Percentiles rank a stretch among this genome's conserved stretches.
Conservation (phyloP, 2,329 filamentous ascomycete genomes). For the Epichloe scottii region DNA sequence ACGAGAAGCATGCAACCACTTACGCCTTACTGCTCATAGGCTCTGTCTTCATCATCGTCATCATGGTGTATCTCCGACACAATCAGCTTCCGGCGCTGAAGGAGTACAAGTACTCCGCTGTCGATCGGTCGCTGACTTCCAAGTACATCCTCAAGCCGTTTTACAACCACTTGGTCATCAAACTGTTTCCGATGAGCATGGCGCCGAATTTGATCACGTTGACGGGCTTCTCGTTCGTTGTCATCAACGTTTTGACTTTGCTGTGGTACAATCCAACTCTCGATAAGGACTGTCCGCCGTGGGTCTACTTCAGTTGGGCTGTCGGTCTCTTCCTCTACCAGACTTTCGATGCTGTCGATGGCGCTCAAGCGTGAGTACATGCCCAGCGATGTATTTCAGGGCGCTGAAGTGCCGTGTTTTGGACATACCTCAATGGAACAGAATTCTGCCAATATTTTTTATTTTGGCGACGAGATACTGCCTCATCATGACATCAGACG, state of each 20-base stretch:
- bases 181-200: constrained; percentile 92
- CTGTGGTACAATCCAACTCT: constrained; percentile 94
- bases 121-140: constrained; percentile 82
- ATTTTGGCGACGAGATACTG: not conserved
- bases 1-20: not conserved
- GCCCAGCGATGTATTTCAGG: not conserved
- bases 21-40: not conserved
- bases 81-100: constrained; percentile 77
- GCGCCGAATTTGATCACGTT: constrained; percentile 82
- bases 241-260: constrained; percentile 79
- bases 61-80: constrained; percentile 92
- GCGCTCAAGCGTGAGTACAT: constrained; percentile 69
- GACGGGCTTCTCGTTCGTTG: constrained; percentile 78
- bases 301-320: constrained; percentile 93
- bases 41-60: not conserved
- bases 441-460: not conserved
- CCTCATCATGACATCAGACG: not conserved
- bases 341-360: constrained; percentile 96
- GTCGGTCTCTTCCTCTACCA: constrained; percentile 88
- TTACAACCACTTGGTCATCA: constrained; percentile 89
- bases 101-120: constrained; percentile 88
- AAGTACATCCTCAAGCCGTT: constrained; percentile 96
- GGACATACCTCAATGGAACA: not conserved
- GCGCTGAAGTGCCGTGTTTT: not conserved
- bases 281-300: constrained; percentile 82